phyloP scores from a whole-genome alignment of 208 protist genomes.

The Wallacemonas sp. region DNA sequence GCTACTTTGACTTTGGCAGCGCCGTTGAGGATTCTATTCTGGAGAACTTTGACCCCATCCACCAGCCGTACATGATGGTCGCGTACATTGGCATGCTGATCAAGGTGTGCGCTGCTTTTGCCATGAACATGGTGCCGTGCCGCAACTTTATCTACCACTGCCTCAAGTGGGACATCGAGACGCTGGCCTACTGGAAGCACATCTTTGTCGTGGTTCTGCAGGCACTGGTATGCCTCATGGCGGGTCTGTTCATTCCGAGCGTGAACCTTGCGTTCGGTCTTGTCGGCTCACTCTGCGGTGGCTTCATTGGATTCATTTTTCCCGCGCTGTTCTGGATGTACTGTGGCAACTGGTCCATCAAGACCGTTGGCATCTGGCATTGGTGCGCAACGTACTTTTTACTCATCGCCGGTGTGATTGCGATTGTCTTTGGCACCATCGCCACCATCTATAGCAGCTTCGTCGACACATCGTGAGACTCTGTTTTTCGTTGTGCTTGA shows the following conservation, averaged over 20 bases:
- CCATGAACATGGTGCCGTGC: constrained; percentile 25
- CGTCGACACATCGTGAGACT: constrained; percentile 17
- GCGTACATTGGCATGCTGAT: too few species aligned
- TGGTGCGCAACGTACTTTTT: constrained; percentile 46
- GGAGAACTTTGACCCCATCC: constrained; percentile 56
- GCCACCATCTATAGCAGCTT: constrained; percentile 46
- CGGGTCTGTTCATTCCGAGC: constrained; percentile 73
- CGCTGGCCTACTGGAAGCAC: constrained; percentile 21
- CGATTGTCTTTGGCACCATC: constrained; percentile 66
- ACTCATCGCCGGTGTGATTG: constrained; percentile 58
- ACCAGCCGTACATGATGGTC: too few species aligned
- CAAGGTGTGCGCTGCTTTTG: constrained; percentile 29
- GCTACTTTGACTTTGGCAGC: constrained; percentile 77
- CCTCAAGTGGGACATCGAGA: too few species aligned
- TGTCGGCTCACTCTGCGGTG: constrained; percentile 74
- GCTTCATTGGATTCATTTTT: constrained; percentile 74
- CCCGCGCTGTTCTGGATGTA: constrained; percentile 77
- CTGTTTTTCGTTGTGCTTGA: not conserved
- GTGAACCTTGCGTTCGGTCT: constrained; percentile 68
- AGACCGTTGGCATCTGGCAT: constrained; percentile 48
- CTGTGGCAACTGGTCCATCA: constrained; percentile 55
- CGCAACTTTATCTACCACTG: constrained; percentile 25
- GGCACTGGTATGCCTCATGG: constrained; percentile 39
- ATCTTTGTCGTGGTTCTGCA: constrained; percentile 15
- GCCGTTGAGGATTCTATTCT: constrained; percentile 41